Evolutionary conservation across 768 basidiomycete species (phyloP).

Genomic region (Termitomyces sp.): DNA sequence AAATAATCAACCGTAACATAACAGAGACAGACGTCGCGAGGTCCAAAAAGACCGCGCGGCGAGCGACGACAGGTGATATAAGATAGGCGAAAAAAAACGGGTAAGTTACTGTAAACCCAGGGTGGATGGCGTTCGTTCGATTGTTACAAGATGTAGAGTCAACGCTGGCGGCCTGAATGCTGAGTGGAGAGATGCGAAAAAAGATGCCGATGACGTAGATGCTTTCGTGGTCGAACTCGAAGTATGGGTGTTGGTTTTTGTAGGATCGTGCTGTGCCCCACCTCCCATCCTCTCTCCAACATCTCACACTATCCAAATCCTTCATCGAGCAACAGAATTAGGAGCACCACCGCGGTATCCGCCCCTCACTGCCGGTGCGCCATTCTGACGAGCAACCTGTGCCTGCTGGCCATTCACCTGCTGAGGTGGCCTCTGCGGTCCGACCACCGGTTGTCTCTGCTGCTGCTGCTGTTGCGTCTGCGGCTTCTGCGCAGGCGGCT

Average conservation of each 20-base stretch:
- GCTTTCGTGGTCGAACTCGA: conserved; percentile 8
- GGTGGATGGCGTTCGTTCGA: neutral
- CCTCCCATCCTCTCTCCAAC: neutral
- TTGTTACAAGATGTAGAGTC: conserved; percentile 15
- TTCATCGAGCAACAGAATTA: conserved; percentile 34
- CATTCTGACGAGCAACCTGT: conserved; percentile 19
- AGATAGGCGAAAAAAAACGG: conserved; percentile 6
- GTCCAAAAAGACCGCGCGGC: neutral
- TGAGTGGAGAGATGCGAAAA: conserved; percentile 6
- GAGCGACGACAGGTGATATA: conserved; percentile 15
- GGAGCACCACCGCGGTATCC: conserved; percentile 36
- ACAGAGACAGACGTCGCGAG: conserved; percentile 3
- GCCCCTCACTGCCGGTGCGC: conserved; percentile 19
- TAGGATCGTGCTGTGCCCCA: conserved; percentile 8
- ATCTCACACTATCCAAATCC: neutral
- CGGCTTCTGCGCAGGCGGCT: conserved; percentile 31
- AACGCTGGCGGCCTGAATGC: conserved; percentile 5
- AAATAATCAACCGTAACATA: conserved; percentile 18
- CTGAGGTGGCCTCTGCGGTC: conserved; percentile 19
- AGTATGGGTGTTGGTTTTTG: conserved; percentile 8
- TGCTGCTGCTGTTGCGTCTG: conserved; percentile 32
- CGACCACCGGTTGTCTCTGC: conserved; percentile 16
- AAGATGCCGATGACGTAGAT: conserved; percentile 12
- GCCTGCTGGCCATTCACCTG: conserved; percentile 31
- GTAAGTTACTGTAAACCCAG: neutral